phyloP scores from a whole-genome alignment of 768 basidiomycete genomes.

The Suillus luteus region DNA sequence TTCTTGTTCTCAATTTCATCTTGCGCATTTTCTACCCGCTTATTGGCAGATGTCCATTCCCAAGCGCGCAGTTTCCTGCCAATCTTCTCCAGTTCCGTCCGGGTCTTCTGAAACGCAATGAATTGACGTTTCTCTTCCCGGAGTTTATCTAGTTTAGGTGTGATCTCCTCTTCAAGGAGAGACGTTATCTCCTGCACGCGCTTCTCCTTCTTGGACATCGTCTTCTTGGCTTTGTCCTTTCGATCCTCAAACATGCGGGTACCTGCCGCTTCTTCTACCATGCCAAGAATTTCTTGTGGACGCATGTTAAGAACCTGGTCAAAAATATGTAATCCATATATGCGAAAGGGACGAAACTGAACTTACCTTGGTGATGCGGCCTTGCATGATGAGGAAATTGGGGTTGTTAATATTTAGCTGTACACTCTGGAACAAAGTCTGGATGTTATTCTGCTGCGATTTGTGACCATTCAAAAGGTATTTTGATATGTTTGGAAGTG shows the following conservation, averaged over 20 bases:
- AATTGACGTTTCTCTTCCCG: constrained; percentile 87
- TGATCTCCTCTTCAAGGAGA: constrained; percentile 86
- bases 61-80: constrained; percentile 81
- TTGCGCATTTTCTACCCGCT: constrained; percentile 55
- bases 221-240: constrained; percentile 94
- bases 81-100: constrained; percentile 84
- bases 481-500: constrained; percentile 90
- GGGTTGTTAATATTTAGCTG: constrained; percentile 99
- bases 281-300: constrained; percentile 94
- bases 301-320: constrained; percentile 92
- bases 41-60: constrained; percentile 76
- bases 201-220: constrained; percentile 97
- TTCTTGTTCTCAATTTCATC: constrained; percentile 53
- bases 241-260: constrained; percentile 99
- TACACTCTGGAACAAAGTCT: constrained; percentile 93
- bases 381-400: constrained; percentile 99
- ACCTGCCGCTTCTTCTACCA: constrained; percentile 98
- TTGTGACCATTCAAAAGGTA: constrained; percentile 97
- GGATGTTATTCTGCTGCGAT: constrained; percentile 78
- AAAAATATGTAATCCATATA: constrained; percentile 7
- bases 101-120: constrained; percentile 87
- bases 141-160: constrained; percentile 90
- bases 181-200: constrained; percentile 86
- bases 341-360: not conserved
- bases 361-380: constrained; percentile 92